Evolutionary conservation across 2,329 filamentous ascomycete species (phyloP).

Genomic region (Setomelanomma holmii): DNA sequence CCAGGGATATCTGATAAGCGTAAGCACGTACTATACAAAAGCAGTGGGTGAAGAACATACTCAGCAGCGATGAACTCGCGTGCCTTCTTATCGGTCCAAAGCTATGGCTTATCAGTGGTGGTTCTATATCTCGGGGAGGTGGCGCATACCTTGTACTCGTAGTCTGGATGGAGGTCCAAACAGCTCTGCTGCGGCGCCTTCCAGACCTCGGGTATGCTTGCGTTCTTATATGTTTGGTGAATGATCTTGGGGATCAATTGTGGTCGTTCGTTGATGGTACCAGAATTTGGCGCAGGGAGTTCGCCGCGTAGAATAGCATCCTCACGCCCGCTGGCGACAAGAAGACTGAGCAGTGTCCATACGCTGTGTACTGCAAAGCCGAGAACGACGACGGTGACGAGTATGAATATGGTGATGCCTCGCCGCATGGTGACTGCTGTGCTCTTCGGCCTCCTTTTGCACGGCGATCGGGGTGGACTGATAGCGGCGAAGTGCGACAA

Average conservation of each 20-base stretch:
- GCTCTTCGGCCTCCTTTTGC: slow-evolving; percentile 30
- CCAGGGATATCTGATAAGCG: slow-evolving; percentile 68
- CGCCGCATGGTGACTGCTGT: slow-evolving; percentile 61
- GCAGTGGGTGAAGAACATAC: slow-evolving; percentile 30
- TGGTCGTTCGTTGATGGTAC: slow-evolving; percentile 61
- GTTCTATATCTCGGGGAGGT: slow-evolving; percentile 26
- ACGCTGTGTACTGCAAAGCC: slow-evolving; percentile 70
- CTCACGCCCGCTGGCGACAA: slow-evolving; percentile 70
- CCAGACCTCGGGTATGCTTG: slow-evolving; percentile 73
- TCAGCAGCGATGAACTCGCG: slow-evolving; percentile 74
- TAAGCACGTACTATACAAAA: slow-evolving; percentile 11
- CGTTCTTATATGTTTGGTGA: slow-evolving; percentile 78
- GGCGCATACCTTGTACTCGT: slow-evolving; percentile 70
- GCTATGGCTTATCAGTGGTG: slow-evolving; percentile 52
- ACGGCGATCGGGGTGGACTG: slow-evolving; percentile 3
- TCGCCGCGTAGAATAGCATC: slow-evolving; percentile 73
- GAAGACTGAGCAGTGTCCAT: slow-evolving; percentile 73
- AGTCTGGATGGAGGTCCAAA: slow-evolving; percentile 71
- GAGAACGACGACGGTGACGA: slow-evolving; percentile 70
- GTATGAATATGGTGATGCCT: slow-evolving; percentile 67
- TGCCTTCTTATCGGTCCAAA: slow-evolving; percentile 77
- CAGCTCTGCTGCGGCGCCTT: slow-evolving; percentile 70
- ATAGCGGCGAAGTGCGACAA: neutral
- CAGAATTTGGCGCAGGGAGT: slow-evolving; percentile 69
- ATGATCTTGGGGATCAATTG: slow-evolving; percentile 78